Conservation (phyloP, 768 basidiomycete genomes). For the Amanita phalloides region DNA sequence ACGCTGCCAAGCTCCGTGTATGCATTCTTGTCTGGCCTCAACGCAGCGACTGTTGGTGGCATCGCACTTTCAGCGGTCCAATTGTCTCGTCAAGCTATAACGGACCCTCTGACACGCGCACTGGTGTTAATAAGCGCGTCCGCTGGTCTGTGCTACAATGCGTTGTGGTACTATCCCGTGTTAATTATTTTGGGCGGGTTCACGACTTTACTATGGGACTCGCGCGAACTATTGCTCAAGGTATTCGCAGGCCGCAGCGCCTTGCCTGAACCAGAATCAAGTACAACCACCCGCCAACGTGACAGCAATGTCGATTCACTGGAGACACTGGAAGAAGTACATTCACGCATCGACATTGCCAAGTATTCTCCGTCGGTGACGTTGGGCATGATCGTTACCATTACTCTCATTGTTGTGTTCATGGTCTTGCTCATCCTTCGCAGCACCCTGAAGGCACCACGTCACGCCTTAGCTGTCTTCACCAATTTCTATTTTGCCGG, state of each 20-base stretch:
- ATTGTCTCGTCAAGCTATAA: constrained; percentile 32
- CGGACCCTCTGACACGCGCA: constrained; percentile 30
- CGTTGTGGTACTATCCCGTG: constrained; percentile 42
- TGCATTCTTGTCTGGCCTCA: constrained; percentile 40
- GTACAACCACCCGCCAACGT: too few species aligned
- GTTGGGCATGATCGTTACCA: not conserved
- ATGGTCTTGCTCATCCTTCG: constrained; percentile 19
- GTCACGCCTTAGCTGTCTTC: constrained; percentile 25
- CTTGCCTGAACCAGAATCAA: too few species aligned
- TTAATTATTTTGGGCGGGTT: constrained; percentile 31
- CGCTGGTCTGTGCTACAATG: constrained; percentile 38
- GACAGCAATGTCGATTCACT: too few species aligned
- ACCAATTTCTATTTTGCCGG: constrained; percentile 38
- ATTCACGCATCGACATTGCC: not conserved
- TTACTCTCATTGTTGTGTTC: constrained; percentile 10
- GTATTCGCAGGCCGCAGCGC: not conserved
- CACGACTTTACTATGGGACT: constrained; percentile 30
- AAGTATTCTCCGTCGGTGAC: constrained; percentile 4
- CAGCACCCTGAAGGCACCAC: constrained; percentile 13
- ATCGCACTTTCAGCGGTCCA: constrained; percentile 42
- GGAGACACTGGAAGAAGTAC: not conserved
- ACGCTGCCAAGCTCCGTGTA: constrained; percentile 35
- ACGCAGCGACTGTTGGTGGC: constrained; percentile 42
- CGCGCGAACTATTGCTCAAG: not conserved
- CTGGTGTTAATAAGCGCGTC: constrained; percentile 31